Evolutionary conservation across 2,329 filamentous ascomycete genomes (phyloP), one percentile per base, ranked within the genome.

Genomic region (Grosmannia huntii): DNA sequence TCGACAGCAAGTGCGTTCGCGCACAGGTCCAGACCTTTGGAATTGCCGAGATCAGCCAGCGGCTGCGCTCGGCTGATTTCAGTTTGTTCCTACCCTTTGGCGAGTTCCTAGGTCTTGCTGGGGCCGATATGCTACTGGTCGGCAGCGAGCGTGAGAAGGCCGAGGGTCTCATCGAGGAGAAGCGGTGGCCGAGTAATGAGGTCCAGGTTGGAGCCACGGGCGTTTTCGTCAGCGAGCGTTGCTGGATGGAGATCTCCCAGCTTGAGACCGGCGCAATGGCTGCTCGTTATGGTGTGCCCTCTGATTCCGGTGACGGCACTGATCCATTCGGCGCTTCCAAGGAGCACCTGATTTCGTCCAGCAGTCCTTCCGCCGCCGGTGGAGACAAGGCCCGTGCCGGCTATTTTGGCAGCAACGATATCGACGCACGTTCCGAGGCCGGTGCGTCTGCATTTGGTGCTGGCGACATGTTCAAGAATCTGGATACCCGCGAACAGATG

Each of bases 391-490:
- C 80, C 60, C 81, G 85, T 60, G 85, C 80, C 2, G 87, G 85
- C 25, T 96, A 96, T 68, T 96, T 96, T 66, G 87, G 86, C 57
- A 76, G 73, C 60, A 84, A 85, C 55, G 90, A 95, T 59, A 70
- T 87, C 11, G 94, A 99, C 68, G 77, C 85, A 9, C 89, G 90
- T 50, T 97, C 94, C 33, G 94, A 99, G 56, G 91, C 92, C 9
- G 92, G 91, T 4, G 87, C 81, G 2, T 96, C 92, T n/a, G 90
- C 89, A 6, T 87, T 96, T 68, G 88, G 91, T 53, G 88, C 82
- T 57, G 91, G 94, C 9, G 94, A 99, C 69, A 96, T 99, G 92
- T 99, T 99, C 78, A 89, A 90, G 67, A 96, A 96, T 66, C 78
- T 97, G 9, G 92, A 97, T 65, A 96, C 92, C 7, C 83, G 90